phyloP scores from a whole-genome alignment of 2,329 filamentous ascomycete species.

The Trichoderma endophyticum region DNA sequence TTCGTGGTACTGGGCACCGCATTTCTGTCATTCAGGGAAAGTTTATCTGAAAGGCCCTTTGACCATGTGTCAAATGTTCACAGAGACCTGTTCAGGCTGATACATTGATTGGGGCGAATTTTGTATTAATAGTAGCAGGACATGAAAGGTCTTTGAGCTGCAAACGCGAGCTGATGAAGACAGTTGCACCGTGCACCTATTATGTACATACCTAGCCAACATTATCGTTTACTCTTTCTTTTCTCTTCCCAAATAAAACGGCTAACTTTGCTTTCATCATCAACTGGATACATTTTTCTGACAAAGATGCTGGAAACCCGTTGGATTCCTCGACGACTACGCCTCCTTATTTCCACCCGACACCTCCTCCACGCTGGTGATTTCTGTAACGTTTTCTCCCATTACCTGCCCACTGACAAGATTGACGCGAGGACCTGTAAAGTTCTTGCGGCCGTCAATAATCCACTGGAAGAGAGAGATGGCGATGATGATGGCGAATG shows the following conservation, averaged over 20 bases:
- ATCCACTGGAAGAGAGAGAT: constrained; percentile 44
- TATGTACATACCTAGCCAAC: not conserved
- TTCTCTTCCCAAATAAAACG: not conserved
- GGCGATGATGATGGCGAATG: constrained; percentile 44
- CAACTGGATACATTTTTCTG: not conserved
- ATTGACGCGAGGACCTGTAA: constrained; percentile 33
- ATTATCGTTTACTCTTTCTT: too few relatives aligned
- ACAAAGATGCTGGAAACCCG: not conserved
- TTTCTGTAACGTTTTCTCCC: not conserved
- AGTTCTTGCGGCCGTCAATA: constrained; percentile 46
- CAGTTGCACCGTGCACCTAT: not conserved
- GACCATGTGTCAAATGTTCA: not conserved
- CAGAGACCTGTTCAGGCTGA: not conserved
- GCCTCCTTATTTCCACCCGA: not conserved
- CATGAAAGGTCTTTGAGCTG: not conserved
- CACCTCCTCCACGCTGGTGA: not conserved
- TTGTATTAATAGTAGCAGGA: not conserved
- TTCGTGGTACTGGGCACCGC: not conserved
- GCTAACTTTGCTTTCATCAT: not conserved
- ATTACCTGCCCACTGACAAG: constrained; percentile 13
- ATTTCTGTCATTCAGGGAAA: not conserved
- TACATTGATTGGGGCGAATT: not conserved
- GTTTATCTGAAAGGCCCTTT: not conserved
- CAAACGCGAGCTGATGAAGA: not conserved
- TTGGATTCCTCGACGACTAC: not conserved